Evolutionary conservation across 331 rosid genomes (phyloP).

Genomic region (Rosa hybrid): DNA sequence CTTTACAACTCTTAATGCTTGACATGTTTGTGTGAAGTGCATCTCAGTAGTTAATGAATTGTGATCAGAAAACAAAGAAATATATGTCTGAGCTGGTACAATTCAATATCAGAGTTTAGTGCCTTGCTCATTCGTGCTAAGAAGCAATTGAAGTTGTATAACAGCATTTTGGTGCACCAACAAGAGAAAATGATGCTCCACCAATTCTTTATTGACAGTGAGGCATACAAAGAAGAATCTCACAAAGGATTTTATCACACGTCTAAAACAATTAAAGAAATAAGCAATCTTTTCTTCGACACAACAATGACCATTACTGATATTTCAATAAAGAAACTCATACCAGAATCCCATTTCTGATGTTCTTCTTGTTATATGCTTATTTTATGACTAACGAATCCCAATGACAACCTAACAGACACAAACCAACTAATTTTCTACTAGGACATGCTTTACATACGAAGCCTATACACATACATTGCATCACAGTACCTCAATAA

Average conservation of each 20-base stretch:
- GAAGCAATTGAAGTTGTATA: conserved; percentile 36
- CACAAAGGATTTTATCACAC: conserved; percentile 30
- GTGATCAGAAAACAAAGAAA: neutral
- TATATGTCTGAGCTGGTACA: neutral
- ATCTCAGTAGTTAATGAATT: neutral
- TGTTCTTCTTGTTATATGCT: conserved; percentile 27
- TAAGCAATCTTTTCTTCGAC: conserved; percentile 26
- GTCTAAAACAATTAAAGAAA: conserved; percentile 22
- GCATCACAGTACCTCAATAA: conserved; percentile 42
- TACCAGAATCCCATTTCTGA: conserved; percentile 40
- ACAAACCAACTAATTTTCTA: conserved; percentile 26
- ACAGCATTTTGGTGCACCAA: conserved; percentile 45
- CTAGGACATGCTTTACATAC: conserved; percentile 11
- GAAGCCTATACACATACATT: conserved; percentile 32
- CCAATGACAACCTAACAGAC: conserved; percentile 28
- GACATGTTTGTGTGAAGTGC: conserved; percentile 3
- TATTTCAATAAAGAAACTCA: conserved; percentile 17
- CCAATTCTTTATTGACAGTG: conserved; percentile 30
- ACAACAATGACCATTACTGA: conserved; percentile 9
- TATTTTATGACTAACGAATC: conserved; percentile 9
- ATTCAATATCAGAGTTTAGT: conserved; percentile 1
- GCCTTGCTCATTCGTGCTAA: conserved; percentile 20
- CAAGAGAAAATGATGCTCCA: conserved; percentile 32
- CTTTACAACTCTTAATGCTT: neutral
- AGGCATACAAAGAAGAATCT: conserved; percentile 29